Base-by-base conservation (phyloP, 2,329 filamentous ascomycete species). In the Sarocladium kiliense region DNA sequence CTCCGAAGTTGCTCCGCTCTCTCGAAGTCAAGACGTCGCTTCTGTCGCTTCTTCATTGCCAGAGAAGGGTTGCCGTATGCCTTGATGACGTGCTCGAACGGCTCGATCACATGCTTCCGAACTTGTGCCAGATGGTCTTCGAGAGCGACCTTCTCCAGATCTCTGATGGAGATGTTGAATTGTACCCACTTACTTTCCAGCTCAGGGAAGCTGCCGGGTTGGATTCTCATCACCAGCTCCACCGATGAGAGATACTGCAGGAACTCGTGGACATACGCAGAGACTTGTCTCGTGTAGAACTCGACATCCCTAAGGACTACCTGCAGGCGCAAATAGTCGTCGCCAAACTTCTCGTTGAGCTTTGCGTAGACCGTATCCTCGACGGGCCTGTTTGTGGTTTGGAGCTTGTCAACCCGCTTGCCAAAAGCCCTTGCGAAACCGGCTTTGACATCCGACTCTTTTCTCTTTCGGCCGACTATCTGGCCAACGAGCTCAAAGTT, bases 221-320 rank as follows among this genome's bases (percentile, higher is more conserved):
- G 81, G 32, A 85, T 71, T 37, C 84, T 85, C 72, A 95, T 89
- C 60, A 92, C 87, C 1, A 88, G 81, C 68, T 96, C 91, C 67
- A 97, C 89, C 1, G 89, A 89, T 2, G 85, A 84, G 27, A 93
- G 81, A 60, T 93, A 88, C 58, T 89, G 86, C 50, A 91, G 81
- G 63, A 96, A 91, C 61, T 89, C 86, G 57, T 88, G 83, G 51
- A 96, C 87, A 59, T 89, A 91, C n/a, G 81, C 82, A 9, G 88
- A 84, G 3, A 90, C 84, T 56, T 92, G 86, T n/a, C 87, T 82
- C 3, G 91, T 86, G 69, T 97, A 97, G 63, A 87, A 91, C 65
- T 97, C 91, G n/a, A 96, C 88, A 68, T 97, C 94, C 57, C 92
- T 85, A 65, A 95, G 85, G 41, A 97, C 90, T 37, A 99, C 88